Evolutionary conservation across 2,329 filamentous ascomycete species (phyloP).

Genomic region (Aspergillus calidoustus): DNA sequence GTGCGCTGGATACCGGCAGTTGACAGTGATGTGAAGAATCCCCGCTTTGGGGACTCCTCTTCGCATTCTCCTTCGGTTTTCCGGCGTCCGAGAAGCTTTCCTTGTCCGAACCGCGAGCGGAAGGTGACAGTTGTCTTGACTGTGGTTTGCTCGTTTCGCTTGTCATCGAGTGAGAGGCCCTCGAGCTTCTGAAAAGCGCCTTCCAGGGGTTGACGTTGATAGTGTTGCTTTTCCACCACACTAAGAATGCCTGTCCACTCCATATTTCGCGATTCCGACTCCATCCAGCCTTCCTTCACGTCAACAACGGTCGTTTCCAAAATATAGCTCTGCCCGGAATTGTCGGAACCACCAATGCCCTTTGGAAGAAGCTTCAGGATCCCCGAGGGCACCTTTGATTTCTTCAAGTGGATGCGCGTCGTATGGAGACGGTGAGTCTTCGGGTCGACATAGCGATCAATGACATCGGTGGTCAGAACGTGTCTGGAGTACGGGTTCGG

Average conservation of each 20-base stretch:
- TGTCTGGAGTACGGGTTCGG: constrained; percentile 69
- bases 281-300: constrained; percentile 67
- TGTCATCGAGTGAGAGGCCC: constrained; percentile 42
- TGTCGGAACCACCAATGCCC: constrained; percentile 61
- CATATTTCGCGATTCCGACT: constrained; percentile 66
- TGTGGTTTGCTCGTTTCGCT: constrained; percentile 54
- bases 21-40: constrained; percentile 64
- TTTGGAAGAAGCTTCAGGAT: constrained; percentile 66
- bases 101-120: constrained; percentile 64
- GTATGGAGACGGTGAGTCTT: constrained; percentile 64
- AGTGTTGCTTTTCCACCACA: constrained; percentile 65
- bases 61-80: constrained; percentile 49
- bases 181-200: constrained; percentile 29
- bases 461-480: constrained; percentile 69
- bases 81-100: constrained; percentile 53
- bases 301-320: constrained; percentile 67
- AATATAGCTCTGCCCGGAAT: constrained; percentile 65
- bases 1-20: constrained; percentile 65
- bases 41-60: constrained; percentile 57
- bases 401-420: constrained; percentile 65
- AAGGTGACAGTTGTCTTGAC: constrained; percentile 67
- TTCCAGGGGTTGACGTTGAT: constrained; percentile 50
- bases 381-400: constrained; percentile 64
- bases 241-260: constrained; percentile 69
- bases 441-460: constrained; percentile 65